Conservation (phyloP, 305 asterid species). For the Solanum hybrid region DNA sequence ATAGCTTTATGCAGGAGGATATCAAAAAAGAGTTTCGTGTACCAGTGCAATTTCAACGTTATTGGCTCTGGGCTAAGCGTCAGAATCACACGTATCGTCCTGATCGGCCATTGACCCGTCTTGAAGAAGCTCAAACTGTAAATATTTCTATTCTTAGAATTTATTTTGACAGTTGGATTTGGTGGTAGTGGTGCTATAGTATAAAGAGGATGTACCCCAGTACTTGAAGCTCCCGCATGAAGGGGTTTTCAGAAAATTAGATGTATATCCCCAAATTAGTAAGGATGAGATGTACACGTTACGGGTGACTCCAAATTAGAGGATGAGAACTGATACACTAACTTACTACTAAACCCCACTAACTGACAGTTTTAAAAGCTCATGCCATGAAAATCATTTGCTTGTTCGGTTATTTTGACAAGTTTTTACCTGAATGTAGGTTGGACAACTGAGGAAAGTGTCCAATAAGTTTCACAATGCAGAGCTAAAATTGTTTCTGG, state of each 20-base stretch:
- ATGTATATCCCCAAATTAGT: not conserved
- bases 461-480: conserved; percentile 47
- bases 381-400: not conserved
- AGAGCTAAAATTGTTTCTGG: conserved; percentile 60
- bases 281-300: not conserved
- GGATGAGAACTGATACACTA: not conserved
- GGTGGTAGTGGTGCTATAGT: not conserved
- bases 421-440: conserved; percentile 30
- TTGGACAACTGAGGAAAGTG: conserved; percentile 53
- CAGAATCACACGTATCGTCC: conserved; percentile 77
- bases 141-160: conserved; percentile 4
- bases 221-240: not conserved
- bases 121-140: conserved; percentile 64
- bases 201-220: not conserved
- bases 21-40: conserved; percentile 57
- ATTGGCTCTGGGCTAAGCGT: conserved; percentile 75
- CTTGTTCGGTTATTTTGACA: not conserved
- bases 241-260: not conserved
- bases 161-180: not conserved
- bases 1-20: conserved; percentile 26
- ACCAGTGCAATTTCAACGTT: conserved; percentile 67
- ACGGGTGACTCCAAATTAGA: not conserved
- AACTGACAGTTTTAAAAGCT: not conserved
- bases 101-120: conserved; percentile 53
- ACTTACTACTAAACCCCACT: not conserved